Conservation (phyloP, 129 eudicot genomes). For the Apium graveolens region DNA sequence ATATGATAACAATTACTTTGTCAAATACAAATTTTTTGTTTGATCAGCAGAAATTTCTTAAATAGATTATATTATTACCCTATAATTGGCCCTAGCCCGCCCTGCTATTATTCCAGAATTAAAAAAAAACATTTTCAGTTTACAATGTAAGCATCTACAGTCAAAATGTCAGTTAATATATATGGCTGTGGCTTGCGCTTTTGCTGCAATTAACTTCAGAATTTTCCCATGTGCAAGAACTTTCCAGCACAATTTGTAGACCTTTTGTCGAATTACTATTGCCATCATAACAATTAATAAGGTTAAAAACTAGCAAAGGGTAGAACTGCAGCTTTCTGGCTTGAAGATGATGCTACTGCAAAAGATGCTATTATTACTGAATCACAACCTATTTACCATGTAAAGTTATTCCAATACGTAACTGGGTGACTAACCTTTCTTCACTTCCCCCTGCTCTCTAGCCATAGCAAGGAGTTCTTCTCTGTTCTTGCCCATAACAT, state of each 20-base stretch:
- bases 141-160: background rate
- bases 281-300: background rate
- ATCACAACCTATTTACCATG: background rate
- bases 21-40: background rate
- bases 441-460: conserved; percentile 54
- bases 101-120: background rate
- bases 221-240: background rate
- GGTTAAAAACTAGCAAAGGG: background rate
- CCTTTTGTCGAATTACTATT: background rate
- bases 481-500: conserved; percentile 91
- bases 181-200: background rate
- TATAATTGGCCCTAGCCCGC: background rate
- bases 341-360: background rate
- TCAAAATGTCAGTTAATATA: background rate
- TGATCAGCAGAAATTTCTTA: background rate
- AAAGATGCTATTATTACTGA: background rate
- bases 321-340: background rate
- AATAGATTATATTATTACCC: background rate
- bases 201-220: background rate
- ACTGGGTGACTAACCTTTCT: conserved; percentile 43
- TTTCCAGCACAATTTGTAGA: background rate
- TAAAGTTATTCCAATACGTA: background rate
- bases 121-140: background rate
- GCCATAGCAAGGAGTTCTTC: conserved; percentile 99
- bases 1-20: background rate